Conservation (phyloP, 305 asterid genomes). For the Lippia alba region DNA sequence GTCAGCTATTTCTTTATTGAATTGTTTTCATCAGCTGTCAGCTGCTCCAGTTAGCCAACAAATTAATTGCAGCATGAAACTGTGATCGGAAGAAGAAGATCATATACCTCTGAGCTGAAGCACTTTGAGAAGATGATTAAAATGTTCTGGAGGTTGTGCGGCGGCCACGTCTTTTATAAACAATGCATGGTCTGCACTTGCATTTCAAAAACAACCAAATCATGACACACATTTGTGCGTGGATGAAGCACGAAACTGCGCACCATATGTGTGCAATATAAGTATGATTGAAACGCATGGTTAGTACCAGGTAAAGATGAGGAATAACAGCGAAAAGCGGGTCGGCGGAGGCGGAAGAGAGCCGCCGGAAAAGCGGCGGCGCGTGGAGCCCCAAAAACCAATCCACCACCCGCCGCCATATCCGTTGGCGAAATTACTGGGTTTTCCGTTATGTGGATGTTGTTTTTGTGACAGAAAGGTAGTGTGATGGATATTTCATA, state of each 20-base stretch:
- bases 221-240: slow-evolving; percentile 16
- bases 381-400: slow-evolving; percentile 77
- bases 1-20: not conserved
- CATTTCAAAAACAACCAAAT: slow-evolving; percentile 4
- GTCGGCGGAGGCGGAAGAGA: slow-evolving; percentile 48
- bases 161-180: slow-evolving; percentile 84
- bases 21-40: not conserved
- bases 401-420: slow-evolving; percentile 76
- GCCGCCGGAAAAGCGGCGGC: slow-evolving; percentile 62
- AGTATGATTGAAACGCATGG: not conserved
- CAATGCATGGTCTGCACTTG: slow-evolving; percentile 64
- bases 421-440: slow-evolving; percentile 34
- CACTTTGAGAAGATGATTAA: slow-evolving; percentile 77
- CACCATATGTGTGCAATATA: not conserved
- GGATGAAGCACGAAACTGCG: slow-evolving; percentile 8
- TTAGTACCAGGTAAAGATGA: slow-evolving; percentile 64
- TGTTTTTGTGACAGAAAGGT: not conserved
- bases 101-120: slow-evolving; percentile 83
- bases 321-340: slow-evolving; percentile 69
- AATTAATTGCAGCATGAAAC: not conserved
- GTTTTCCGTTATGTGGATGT: slow-evolving; percentile 36
- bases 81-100: not conserved
- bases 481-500: not conserved
- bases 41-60: not conserved
- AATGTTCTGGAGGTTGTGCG: slow-evolving; percentile 80